phyloP scores from a whole-genome alignment of 1,139 yeast species.

The Hansenula sp. region DNA sequence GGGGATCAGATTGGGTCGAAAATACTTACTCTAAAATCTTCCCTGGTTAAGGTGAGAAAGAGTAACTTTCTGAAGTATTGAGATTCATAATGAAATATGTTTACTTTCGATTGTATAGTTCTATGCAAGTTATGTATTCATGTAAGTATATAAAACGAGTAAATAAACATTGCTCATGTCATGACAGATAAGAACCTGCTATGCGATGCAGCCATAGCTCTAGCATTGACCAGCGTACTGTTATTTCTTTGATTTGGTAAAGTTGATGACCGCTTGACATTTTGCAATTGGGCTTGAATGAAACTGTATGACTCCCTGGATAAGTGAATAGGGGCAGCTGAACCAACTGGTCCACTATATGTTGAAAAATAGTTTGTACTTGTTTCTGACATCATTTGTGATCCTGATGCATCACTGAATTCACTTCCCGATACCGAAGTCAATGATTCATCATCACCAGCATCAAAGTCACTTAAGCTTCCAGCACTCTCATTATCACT shows the following conservation, averaged over 20 bases:
- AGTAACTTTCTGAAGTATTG: too few relatives aligned
- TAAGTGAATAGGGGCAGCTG: constrained; percentile 9
- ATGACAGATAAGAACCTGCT: constrained; percentile 11
- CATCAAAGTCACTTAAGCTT: not conserved
- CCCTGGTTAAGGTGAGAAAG: too few relatives aligned
- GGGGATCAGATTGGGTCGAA: too few relatives aligned
- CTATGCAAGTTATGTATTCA: too few relatives aligned
- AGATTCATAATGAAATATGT: too few relatives aligned
- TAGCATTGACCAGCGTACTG: constrained; percentile 4
- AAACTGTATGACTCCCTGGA: constrained; percentile 1
- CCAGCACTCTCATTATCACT: constrained; percentile 5
- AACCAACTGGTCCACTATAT: constrained; percentile 5
- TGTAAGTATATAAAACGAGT: too few relatives aligned
- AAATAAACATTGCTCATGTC: too few relatives aligned
- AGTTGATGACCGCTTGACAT: constrained; percentile 16
- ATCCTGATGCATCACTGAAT: constrained; percentile 4
- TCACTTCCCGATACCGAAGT: constrained; percentile 14
- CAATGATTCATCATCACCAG: constrained; percentile 9
- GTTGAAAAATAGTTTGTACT: constrained; percentile 11
- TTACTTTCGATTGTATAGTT: too few relatives aligned
- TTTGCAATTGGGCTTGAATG: constrained; percentile 1
- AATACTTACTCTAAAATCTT: too few relatives aligned
- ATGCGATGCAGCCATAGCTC: constrained; percentile 3
- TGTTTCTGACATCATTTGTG: constrained; percentile 6
- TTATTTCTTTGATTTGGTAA: constrained; percentile 7